A percentile compares a stretch with the other conserved stretches of the same genome.
Conservation (phyloP, 192 early-diverging fungal species). For the Coemansia sp. region DNA sequence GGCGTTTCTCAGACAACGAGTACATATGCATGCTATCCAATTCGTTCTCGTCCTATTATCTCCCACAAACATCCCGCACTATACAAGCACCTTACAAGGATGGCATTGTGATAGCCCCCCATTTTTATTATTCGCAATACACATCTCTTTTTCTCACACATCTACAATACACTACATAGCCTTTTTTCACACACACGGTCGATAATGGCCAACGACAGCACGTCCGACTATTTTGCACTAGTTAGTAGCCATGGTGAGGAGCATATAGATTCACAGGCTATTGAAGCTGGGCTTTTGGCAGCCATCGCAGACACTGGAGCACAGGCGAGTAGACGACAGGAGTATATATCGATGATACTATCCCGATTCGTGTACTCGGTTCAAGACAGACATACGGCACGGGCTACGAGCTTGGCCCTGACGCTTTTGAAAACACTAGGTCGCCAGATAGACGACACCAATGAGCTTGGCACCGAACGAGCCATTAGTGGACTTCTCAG, state of each 20-base stretch:
- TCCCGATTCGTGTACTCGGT: constrained; percentile 40
- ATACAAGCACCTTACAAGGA: not conserved
- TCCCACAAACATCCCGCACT: constrained; percentile 3
- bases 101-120: not conserved
- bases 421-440: constrained; percentile 37
- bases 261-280: not conserved
- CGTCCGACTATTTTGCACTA: constrained; percentile 34
- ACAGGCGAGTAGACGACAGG: constrained; percentile 1
- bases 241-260: not conserved
- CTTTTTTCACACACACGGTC: not conserved
- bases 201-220: not conserved
- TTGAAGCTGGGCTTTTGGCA: constrained; percentile 32
- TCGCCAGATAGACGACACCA: constrained; percentile 20
- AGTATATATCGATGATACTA: constrained; percentile 9
- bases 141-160: not conserved
- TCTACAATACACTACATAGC: not conserved
- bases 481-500: constrained; percentile 26
- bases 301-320: constrained; percentile 1
- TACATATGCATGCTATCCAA: constrained; percentile 1
- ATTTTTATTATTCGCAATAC: not conserved
- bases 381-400: constrained; percentile 23
- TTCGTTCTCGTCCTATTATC: not conserved
- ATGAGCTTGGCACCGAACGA: constrained; percentile 19
- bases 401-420: constrained; percentile 30
- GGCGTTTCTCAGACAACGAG: not conserved